Conservation (phyloP, 2,329 filamentous ascomycete genomes). For the Ceratocystiopsis minuta region DNA sequence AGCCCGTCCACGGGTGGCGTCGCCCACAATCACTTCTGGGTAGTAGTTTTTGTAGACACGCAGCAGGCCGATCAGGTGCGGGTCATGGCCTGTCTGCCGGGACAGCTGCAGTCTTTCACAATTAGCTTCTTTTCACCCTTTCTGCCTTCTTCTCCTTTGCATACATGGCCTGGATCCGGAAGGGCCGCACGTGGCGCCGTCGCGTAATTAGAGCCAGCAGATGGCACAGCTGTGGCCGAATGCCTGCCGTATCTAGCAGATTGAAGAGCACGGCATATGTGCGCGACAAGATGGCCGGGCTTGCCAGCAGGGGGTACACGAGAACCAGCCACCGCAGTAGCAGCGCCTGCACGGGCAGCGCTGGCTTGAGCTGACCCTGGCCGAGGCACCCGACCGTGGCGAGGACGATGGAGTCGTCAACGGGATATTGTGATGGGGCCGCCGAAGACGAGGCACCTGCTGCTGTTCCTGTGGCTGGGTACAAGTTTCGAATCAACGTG, state of each 20-base stretch:
- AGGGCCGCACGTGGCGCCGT: slow-evolving; percentile 67
- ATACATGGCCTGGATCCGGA: slow-evolving; percentile 61
- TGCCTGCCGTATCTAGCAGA: slow-evolving; percentile 60
- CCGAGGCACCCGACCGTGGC: slow-evolving; percentile 58
- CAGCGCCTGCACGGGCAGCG: slow-evolving; percentile 48
- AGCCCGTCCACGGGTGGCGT: slow-evolving; percentile 40
- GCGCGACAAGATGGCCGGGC: slow-evolving; percentile 43
- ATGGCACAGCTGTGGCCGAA: slow-evolving; percentile 53
- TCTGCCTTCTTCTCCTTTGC: slow-evolving; percentile 9
- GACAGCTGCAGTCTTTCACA: slow-evolving; percentile 33
- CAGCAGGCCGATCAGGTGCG: slow-evolving; percentile 53
- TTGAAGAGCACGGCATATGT: slow-evolving; percentile 66
- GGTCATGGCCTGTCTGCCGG: slow-evolving; percentile 51
- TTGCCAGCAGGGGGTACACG: slow-evolving; percentile 47
- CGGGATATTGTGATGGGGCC: too few species aligned
- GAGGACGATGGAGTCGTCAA: slow-evolving; percentile 26
- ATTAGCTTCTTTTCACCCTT: neutral
- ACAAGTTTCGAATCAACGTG: slow-evolving; percentile 54
- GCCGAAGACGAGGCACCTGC: too few species aligned
- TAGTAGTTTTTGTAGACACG: slow-evolving; percentile 84
- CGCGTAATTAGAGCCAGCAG: slow-evolving; percentile 62
- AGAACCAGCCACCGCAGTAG: slow-evolving; percentile 65
- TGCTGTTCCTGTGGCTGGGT: slow-evolving; percentile 40
- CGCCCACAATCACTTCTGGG: slow-evolving; percentile 68
- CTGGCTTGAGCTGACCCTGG: slow-evolving; percentile 58